A percentile compares a stretch with the other conserved stretches of the same genome.
These are phyloP conservation scores for Hanseniaspora meyeri DNA, from an alignment of 805 yeast species.

Conservation along the genomic window DNA sequence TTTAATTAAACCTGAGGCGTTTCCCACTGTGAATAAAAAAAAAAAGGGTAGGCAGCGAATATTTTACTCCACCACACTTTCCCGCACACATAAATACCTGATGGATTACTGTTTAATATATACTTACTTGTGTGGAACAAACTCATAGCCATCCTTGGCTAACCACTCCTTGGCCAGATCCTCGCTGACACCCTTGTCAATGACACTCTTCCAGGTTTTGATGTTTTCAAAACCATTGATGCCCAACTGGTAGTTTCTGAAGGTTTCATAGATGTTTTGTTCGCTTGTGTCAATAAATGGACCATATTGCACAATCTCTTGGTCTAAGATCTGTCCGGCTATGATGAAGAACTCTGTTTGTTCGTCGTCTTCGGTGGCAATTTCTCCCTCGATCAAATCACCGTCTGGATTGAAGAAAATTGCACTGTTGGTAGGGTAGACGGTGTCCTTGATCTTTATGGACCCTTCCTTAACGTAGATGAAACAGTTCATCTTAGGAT, in stretches of 20 bases:
- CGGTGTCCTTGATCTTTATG: conserved; percentile 35
- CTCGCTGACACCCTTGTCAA: conserved; percentile 29
- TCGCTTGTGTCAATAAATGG: conserved; percentile 74
- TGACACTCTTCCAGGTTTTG: conserved; percentile 41
- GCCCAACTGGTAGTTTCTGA: conserved; percentile 57
- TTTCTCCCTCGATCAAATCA: conserved; percentile 43
- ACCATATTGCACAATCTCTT: conserved; percentile 73
- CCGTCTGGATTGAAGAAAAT: conserved; percentile 64
- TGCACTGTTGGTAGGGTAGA: conserved; percentile 36
- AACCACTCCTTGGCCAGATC: conserved; percentile 18
- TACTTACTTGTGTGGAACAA: not conserved
- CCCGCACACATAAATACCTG: not conserved
- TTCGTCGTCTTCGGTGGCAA: conserved; percentile 28
- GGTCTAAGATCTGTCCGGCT: conserved; percentile 65
- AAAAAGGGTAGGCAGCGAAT: no score
- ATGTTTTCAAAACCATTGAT: conserved; percentile 61
- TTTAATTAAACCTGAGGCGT: not conserved
- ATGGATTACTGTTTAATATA: not conserved
- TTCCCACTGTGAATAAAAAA: no score
- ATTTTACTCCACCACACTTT: conserved; percentile 1
- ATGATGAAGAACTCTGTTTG: conserved; percentile 53
- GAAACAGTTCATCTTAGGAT: conserved; percentile 53
- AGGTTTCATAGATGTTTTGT: conserved; percentile 56
- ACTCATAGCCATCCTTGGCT: conserved; percentile 5
- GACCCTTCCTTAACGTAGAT: conserved; percentile 55